phyloP scores from a whole-genome alignment of 768 basidiomycete species.

The Agaricus bisporus region DNA sequence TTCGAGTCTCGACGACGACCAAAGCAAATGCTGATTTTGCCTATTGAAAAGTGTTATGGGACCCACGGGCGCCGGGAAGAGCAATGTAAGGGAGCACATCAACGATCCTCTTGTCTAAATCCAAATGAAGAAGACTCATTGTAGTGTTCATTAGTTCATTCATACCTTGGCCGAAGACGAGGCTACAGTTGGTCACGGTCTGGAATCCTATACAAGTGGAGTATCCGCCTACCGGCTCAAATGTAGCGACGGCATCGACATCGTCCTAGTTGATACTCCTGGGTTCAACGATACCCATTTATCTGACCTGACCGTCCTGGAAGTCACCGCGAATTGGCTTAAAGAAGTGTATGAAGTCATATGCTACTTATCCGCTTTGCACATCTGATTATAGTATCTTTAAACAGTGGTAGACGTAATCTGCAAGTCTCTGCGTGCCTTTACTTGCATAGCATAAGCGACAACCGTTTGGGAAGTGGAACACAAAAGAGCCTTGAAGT shows the following conservation, averaged over 20 bases:
- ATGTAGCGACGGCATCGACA: background rate
- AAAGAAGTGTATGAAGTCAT: slow-evolving; percentile 7
- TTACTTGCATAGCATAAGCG: slow-evolving; percentile 11
- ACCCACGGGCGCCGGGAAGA: slow-evolving; percentile 9
- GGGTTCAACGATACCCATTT: slow-evolving; percentile 10
- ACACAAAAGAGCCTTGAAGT: slow-evolving; percentile 2
- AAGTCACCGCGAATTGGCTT: slow-evolving; percentile 8
- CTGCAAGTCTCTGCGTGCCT: slow-evolving; percentile 6
- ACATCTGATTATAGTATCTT: background rate
- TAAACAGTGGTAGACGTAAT: background rate
- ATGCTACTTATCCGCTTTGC: background rate
- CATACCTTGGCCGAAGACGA: background rate
- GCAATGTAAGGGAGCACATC: slow-evolving; percentile 3
- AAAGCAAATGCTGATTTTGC: background rate
- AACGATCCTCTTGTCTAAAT: background rate
- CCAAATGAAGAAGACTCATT: background rate
- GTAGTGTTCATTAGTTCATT: background rate
- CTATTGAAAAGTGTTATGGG: slow-evolving; percentile 5
- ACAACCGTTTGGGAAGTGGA: slow-evolving; percentile 6
- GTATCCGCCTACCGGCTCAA: background rate
- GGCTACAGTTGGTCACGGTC: background rate
- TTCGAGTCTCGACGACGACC: background rate
- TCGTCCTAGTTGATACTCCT: slow-evolving; percentile 14
- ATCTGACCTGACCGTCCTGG: slow-evolving; percentile 6
- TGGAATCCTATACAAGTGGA: background rate